Conservation (phyloP, 306 rosid species). For the Citrullus colocynthis region DNA sequence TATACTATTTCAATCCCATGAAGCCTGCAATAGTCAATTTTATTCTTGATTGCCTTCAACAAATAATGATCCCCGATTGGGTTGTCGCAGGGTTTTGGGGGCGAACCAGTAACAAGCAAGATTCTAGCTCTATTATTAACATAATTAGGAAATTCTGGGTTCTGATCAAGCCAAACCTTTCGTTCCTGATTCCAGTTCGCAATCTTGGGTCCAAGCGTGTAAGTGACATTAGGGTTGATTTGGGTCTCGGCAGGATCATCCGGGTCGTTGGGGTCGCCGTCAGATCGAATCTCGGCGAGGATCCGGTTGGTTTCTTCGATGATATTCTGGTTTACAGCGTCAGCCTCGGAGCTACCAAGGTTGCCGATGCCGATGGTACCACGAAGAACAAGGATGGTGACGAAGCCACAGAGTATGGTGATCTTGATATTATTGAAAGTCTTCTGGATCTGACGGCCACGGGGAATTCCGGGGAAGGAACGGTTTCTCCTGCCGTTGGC, state of each 20-base stretch:
- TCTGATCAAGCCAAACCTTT: slow-evolving; percentile 43
- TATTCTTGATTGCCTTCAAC: slow-evolving; percentile 76
- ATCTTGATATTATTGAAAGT: slow-evolving; percentile 90
- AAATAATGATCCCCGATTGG: slow-evolving; percentile 91
- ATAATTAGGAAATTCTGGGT: slow-evolving; percentile 55
- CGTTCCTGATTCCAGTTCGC: slow-evolving; percentile 57
- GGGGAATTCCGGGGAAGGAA: slow-evolving; percentile 26
- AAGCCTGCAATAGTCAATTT: slow-evolving; percentile 87
- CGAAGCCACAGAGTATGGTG: slow-evolving; percentile 88
- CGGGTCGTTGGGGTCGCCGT: slow-evolving; percentile 59
- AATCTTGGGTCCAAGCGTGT: slow-evolving; percentile 77
- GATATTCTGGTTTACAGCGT: slow-evolving; percentile 52
- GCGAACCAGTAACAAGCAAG: slow-evolving; percentile 81
- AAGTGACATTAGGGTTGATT: slow-evolving; percentile 46
- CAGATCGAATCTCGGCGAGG: slow-evolving; percentile 96
- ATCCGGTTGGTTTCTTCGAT: slow-evolving; percentile 84
- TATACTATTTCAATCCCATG: slow-evolving; percentile 96
- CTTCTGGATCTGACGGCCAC: slow-evolving; percentile 85
- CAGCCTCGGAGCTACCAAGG: slow-evolving; percentile 54
- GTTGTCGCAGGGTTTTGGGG: slow-evolving; percentile 92
- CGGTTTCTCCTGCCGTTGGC: slow-evolving; percentile 16
- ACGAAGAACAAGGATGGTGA: slow-evolving; percentile 91
- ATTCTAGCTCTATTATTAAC: slow-evolving; percentile 68
- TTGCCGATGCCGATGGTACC: slow-evolving; percentile 90
- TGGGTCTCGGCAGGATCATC: slow-evolving; percentile 29